These are phyloP conservation scores for Fusarium nurragi DNA, from an alignment of 2,329 filamentous ascomycete genomes.

Conservation along the genomic window DNA sequence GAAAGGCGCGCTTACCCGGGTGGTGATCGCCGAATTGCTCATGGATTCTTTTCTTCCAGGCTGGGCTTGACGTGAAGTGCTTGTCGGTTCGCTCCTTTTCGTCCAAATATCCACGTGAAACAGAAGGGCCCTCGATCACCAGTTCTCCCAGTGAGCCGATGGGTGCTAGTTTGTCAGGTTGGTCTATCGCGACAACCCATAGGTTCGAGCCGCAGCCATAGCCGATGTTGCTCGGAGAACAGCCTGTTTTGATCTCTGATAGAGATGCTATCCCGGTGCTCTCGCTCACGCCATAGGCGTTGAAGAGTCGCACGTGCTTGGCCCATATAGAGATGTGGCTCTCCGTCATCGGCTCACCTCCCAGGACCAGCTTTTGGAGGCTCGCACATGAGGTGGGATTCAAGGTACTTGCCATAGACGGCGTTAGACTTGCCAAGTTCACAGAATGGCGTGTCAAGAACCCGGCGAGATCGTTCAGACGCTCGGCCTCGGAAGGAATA, in stretches of 20 bases:
- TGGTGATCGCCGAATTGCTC: neutral
- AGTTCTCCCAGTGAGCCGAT: slow-evolving; percentile 1
- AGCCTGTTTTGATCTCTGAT: neutral
- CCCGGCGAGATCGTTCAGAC: neutral
- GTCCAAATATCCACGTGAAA: neutral
- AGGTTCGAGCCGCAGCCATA: neutral
- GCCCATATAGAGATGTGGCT: slow-evolving; percentile 3
- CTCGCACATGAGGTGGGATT: neutral
- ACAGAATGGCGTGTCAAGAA: neutral
- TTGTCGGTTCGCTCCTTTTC: neutral
- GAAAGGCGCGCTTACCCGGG: neutral
- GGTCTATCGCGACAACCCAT: neutral
- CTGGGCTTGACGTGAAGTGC: neutral
- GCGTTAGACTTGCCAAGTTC: neutral
- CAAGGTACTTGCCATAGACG: slow-evolving; percentile 1
- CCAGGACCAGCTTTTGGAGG: neutral
- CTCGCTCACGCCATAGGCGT: slow-evolving; percentile 6
- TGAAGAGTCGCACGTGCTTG: slow-evolving; percentile 1
- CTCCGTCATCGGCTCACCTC: slow-evolving; percentile 1
- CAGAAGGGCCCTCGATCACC: neutral
- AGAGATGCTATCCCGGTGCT: slow-evolving; percentile 2
- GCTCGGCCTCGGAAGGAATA: neutral
- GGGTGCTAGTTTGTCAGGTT: slow-evolving; percentile 1
- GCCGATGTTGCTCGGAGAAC: neutral
- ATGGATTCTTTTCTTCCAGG: neutral